Base-by-base conservation (phyloP, 495 filamentous ascomycete genomes). In the Neurospora sp. region DNA sequence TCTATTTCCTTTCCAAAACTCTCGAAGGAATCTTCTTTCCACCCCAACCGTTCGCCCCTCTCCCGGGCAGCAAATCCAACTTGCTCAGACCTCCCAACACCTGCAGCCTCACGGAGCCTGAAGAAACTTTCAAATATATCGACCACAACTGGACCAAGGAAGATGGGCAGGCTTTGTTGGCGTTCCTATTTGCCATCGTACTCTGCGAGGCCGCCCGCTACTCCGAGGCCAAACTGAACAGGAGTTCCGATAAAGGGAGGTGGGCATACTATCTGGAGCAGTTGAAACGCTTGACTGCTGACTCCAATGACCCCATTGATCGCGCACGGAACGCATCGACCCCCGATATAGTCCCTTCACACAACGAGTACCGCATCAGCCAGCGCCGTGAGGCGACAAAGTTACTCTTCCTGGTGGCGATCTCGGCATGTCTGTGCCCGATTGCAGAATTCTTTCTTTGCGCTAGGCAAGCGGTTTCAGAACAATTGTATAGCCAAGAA, bases 401-500 rank as follows among this genome's bases (percentile, higher is more conserved):
- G 11, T 4, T 48, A 11, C n/a, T 48, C n/a, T 10, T 20, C n/a
- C 3, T 0, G 18, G 44, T 35, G 3, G 4, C 4, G 35, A 10
- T 48, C 9, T 20, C 44, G 3, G n/a, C 9, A 20, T 20, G 44
- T 4, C 1, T 48, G 9, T 48, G 44, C 1, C 44, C 44, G 44
- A 48, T 11, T 4, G n/a, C 44, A 1, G 44, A 48, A 11, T 48
- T 0, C 0, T 20, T 1, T 10, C n/a, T 48, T 10, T 11, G 44
- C n/a, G n/a, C n/a, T 1, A 20, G n/a, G n/a, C 1, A 20, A 5
- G 1, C 0, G 3, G n/a, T 48, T 0, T 20, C n/a, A 9, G 44
- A 48, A 48, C 44, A 9, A 48, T 11, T 20, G 8, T n/a, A n/a
- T n/a, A n/a, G n/a, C n/a, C n/a, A n/a, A n/a, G n/a, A n/a, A n/a